A percentile compares a stretch with the other conserved stretches of the same genome.
Conservation (phyloP, 2,329 filamentous ascomycete genomes). For the Sclerotinia minor region DNA sequence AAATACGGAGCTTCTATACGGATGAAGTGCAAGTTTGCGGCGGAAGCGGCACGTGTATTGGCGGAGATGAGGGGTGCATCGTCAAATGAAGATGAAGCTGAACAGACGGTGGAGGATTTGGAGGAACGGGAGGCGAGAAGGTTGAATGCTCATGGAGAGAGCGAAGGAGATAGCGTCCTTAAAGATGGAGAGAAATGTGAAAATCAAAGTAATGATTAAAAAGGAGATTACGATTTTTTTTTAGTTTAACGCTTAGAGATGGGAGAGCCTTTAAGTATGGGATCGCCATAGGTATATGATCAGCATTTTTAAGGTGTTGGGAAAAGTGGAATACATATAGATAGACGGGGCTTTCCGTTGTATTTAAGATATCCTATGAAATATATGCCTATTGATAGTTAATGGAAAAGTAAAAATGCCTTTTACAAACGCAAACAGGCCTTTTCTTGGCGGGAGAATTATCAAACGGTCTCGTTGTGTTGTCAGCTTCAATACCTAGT, state of each 20-base stretch:
- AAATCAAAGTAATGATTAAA: not conserved
- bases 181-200: not conserved
- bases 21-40: slow-evolving; percentile 66
- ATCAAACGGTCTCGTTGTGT: not conserved
- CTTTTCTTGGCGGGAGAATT: not conserved
- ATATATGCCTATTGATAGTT: not conserved
- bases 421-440: not conserved
- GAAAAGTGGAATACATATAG: not conserved
- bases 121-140: slow-evolving; percentile 18
- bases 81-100: slow-evolving; percentile 12
- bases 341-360: not conserved
- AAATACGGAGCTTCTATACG: slow-evolving; percentile 66
- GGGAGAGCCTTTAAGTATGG: not conserved
- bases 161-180: not conserved
- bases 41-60: slow-evolving; percentile 52
- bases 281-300: not conserved
- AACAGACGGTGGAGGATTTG: slow-evolving; percentile 19
- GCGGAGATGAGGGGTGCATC: slow-evolving; percentile 3
- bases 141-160: not conserved
- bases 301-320: slow-evolving; percentile 1
- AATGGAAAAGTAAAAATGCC: not conserved
- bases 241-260: not conserved
- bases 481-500: too few species aligned
- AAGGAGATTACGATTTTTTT: not conserved
- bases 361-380: slow-evolving; percentile 6